phyloP scores from a whole-genome alignment of 441 rosid genomes.

The Pelargonium australe region DNA sequence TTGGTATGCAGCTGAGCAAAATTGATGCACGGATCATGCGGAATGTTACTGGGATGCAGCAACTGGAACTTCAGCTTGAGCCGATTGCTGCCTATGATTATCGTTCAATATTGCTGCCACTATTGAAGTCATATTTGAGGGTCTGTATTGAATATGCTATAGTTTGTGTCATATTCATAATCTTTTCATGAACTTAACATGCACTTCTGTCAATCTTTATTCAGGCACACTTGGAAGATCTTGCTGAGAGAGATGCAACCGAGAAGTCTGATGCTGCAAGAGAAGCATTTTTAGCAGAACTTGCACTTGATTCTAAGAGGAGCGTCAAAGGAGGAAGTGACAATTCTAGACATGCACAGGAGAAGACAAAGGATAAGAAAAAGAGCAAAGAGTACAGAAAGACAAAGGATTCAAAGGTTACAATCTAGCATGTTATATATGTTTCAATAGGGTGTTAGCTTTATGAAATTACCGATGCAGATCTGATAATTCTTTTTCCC shows the following conservation, averaged over 20 bases:
- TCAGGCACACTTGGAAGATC: constrained; percentile 81
- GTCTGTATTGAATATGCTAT: constrained; percentile 37
- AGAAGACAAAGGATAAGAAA: constrained; percentile 80
- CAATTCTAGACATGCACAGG: constrained; percentile 49
- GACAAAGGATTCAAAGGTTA: constrained; percentile 71
- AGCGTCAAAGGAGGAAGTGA: constrained; percentile 53
- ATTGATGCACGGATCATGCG: constrained; percentile 72
- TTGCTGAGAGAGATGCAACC: constrained; percentile 91
- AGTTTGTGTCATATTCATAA: constrained; percentile 17
- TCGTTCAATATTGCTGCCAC: constrained; percentile 54
- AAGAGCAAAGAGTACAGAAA: constrained; percentile 64
- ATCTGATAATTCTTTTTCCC: constrained; percentile 15
- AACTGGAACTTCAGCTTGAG: constrained; percentile 77
- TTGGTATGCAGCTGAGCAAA: constrained; percentile 66
- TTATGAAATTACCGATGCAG: constrained; percentile 5
- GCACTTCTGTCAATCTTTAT: constrained; percentile 16
- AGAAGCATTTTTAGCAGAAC: constrained; percentile 90
- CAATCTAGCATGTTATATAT: constrained; percentile 14
- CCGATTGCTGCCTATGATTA: constrained; percentile 63
- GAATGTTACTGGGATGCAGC: constrained; percentile 64
- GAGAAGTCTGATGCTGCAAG: constrained; percentile 97
- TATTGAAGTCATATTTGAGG: constrained; percentile 74
- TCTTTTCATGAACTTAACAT: constrained; percentile 10
- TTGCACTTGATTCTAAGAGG: constrained; percentile 82
- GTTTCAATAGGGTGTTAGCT: constrained; percentile 7